These are phyloP conservation scores for Oryza brachyantha DNA, from an alignment of 176 grass and related monocot genomes.

Conservation along the genomic window DNA sequence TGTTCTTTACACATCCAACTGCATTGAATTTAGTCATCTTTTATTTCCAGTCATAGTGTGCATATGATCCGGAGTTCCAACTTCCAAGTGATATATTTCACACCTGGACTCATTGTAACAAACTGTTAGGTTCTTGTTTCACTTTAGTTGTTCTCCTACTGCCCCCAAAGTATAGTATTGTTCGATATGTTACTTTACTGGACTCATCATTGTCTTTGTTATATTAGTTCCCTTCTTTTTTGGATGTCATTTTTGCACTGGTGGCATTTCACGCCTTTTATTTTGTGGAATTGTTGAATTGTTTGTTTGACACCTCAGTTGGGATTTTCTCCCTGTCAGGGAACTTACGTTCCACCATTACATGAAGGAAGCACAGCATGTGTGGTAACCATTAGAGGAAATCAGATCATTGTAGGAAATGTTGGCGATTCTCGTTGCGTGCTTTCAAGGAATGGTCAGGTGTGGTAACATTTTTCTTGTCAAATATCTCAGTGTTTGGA, in stretches of 20 bases:
- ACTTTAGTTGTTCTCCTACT: background rate
- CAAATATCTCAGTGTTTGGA: background rate
- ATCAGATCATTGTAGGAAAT: constrained; percentile 25
- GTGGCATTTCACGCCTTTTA: background rate
- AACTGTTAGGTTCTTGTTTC: constrained; percentile 7
- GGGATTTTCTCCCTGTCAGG: background rate
- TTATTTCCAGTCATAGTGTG: background rate
- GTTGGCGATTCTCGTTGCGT: constrained; percentile 32
- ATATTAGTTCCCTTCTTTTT: background rate
- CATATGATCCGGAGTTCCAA: background rate
- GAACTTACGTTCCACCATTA: background rate
- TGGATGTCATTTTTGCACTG: background rate
- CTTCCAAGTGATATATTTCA: background rate
- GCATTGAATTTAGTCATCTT: background rate
- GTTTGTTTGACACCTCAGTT: background rate
- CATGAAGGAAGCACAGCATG: constrained; percentile 3
- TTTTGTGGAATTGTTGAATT: background rate
- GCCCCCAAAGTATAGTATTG: background rate
- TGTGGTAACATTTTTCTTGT: constrained; percentile 7
- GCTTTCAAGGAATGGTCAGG: constrained; percentile 13
- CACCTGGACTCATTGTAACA: background rate
- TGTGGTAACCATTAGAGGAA: constrained; percentile 11
- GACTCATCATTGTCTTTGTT: background rate
- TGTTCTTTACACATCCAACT: background rate
- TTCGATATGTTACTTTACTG: background rate